phyloP scores from a whole-genome alignment of 805 yeast genomes.

The Wickerhamomyces chaumierensis region DNA sequence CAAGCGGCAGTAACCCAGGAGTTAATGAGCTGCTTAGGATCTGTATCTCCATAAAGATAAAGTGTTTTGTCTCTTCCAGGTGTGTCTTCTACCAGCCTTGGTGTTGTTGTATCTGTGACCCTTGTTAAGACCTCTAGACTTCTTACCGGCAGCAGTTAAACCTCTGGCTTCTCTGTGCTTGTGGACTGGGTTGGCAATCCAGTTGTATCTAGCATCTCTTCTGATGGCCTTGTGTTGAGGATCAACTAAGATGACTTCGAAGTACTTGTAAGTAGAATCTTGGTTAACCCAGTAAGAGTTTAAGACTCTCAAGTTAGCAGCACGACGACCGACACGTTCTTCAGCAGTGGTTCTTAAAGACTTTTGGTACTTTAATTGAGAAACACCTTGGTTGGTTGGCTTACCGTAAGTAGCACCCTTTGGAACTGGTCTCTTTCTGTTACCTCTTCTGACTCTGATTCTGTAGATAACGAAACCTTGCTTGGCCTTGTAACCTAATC shows the following conservation, averaged over 20 bases:
- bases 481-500: conserved; percentile 99
- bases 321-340: conserved; percentile 99
- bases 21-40: conserved; percentile 20
- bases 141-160: conserved; percentile 95
- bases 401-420: conserved; percentile 99
- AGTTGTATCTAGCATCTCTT: conserved; percentile 98
- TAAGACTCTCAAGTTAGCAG: conserved; percentile 97
- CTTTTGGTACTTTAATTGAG: conserved; percentile 98
- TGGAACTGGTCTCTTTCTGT: conserved; percentile 99
- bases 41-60: conserved; percentile 99
- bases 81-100: conserved; percentile 97
- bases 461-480: conserved; percentile 99
- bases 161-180: conserved; percentile 99
- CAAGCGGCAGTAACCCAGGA: neutral
- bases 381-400: conserved; percentile 99
- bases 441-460: conserved; percentile 99
- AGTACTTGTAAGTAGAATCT: conserved; percentile 99
- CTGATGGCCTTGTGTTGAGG: conserved; percentile 98
- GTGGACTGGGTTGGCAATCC: conserved; percentile 99
- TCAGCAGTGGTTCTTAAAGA: conserved; percentile 97
- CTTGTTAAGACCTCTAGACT: conserved; percentile 99
- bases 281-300: conserved; percentile 99
- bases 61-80: conserved; percentile 99
- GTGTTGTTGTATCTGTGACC: conserved; percentile 99
- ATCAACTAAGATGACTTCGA: conserved; percentile 93